phyloP scores from a whole-genome alignment of 345 rosid species.

The Brassica incana region DNA sequence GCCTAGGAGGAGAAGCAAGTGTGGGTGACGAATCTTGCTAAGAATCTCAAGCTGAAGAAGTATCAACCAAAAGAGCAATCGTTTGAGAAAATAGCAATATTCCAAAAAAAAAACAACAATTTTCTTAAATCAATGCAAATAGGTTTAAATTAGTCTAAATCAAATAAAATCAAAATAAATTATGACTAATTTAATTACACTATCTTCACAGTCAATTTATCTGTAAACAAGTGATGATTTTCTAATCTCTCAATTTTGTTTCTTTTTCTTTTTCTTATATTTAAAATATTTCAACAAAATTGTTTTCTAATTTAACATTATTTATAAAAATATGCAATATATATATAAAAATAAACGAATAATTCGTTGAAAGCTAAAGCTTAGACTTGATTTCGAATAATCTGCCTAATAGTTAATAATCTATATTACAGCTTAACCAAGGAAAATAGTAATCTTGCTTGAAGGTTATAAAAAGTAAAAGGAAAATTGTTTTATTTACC shows the following conservation, averaged over 20 bases:
- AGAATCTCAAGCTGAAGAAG: conserved; percentile 72
- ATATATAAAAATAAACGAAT: no score
- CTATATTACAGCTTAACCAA: no score
- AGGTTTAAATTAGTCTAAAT: no score
- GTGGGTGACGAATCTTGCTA: conserved; percentile 84
- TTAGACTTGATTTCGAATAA: no score
- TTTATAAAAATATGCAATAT: no score
- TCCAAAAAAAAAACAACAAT: background rate
- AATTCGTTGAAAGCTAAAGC: no score
- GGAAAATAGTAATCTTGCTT: background rate
- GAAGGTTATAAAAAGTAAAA: background rate
- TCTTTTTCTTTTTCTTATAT: no score
- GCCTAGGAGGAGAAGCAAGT: conserved; percentile 88
- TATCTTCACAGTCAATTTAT: background rate
- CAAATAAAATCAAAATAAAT: background rate
- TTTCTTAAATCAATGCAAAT: no score
- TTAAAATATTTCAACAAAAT: no score
- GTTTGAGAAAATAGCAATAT: background rate
- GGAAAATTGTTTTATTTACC: conserved; percentile 41
- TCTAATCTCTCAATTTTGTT: no score
- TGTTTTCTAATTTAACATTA: no score
- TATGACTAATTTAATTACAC: background rate
- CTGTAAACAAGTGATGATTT: background rate
- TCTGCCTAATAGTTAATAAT: no score
- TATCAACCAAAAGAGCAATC: background rate